These are phyloP conservation scores for Syncephalastrum racemosum DNA, from an alignment of 371 early-diverging fungal species.

Conservation along the genomic window DNA sequence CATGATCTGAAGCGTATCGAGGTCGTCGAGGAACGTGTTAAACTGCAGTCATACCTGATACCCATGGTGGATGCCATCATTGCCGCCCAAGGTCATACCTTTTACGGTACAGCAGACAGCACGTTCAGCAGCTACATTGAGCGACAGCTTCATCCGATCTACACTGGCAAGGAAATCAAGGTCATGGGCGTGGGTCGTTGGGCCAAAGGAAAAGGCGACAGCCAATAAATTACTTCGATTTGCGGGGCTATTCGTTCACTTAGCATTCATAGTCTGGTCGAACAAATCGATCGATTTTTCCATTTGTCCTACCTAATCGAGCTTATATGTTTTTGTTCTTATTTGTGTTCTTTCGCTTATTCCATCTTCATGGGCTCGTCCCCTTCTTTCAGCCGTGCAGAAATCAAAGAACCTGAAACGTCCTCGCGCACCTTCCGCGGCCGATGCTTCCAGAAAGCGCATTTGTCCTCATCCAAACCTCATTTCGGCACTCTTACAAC, in stretches of 20 bases:
- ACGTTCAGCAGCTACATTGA: constrained; percentile 62
- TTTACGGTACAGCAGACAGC: constrained; percentile 58
- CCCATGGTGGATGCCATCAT: constrained; percentile 69
- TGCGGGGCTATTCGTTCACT: too few relatives aligned
- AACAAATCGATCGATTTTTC: too few relatives aligned
- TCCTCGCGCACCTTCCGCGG: too few relatives aligned
- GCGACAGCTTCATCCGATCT: constrained; percentile 56
- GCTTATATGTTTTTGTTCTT: neutral
- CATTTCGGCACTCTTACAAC: too few relatives aligned
- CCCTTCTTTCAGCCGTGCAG: too few relatives aligned
- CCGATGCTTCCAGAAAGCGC: too few relatives aligned
- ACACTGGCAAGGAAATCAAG: constrained; percentile 36
- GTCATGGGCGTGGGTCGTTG: constrained; percentile 12
- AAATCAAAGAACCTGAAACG: too few relatives aligned
- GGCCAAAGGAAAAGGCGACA: constrained; percentile 1
- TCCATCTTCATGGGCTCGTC: too few relatives aligned
- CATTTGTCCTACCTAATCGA: neutral
- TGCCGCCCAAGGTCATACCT: constrained; percentile 57
- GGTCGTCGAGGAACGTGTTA: constrained; percentile 50
- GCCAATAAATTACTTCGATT: too few relatives aligned
- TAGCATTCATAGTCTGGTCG: too few relatives aligned
- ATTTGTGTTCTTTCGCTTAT: too few relatives aligned
- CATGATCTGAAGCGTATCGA: constrained; percentile 40
- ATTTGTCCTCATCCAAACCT: too few relatives aligned
- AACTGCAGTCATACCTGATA: constrained; percentile 51